These are phyloP conservation scores for Cutaneotrichosporon sp. DNA, from an alignment of 1,284 basidiomycete genomes.

Conservation along the genomic window DNA sequence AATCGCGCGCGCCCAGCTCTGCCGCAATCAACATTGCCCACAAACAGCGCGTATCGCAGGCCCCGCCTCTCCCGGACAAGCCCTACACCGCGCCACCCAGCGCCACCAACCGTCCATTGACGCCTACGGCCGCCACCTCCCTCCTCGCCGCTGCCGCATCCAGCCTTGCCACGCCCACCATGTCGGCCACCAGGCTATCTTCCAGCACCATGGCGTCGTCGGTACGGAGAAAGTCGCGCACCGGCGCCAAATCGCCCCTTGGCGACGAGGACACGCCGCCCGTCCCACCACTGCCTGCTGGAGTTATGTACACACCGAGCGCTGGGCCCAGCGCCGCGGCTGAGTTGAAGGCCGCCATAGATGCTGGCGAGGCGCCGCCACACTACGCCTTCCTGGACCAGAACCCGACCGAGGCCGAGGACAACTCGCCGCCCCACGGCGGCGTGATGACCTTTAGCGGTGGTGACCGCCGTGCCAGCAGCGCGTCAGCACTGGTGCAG, in stretches of 20 bases:
- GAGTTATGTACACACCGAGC: constrained; percentile 1
- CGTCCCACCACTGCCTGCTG: not conserved
- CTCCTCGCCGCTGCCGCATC: constrained; percentile 5
- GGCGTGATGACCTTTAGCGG: constrained; percentile 7
- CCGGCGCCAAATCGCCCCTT: not conserved
- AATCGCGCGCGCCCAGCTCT: not conserved
- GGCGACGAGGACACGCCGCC: not conserved
- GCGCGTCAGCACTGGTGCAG: not conserved
- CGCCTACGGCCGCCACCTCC: constrained; percentile 7
- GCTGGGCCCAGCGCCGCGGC: not conserved
- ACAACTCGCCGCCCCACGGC: constrained; percentile 2
- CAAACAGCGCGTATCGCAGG: constrained; percentile 15
- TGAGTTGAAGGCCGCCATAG: constrained; percentile 7
- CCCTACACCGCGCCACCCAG: constrained; percentile 15
- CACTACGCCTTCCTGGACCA: constrained; percentile 20
- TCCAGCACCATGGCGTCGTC: constrained; percentile 1
- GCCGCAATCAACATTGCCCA: constrained; percentile 16
- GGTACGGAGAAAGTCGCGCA: not conserved
- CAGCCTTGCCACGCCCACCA: constrained; percentile 7
- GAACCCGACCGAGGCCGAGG: constrained; percentile 11
- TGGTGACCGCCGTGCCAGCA: not conserved
- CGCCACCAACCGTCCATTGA: constrained; percentile 10
- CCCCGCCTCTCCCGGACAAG: constrained; percentile 12
- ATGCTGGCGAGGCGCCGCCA: constrained; percentile 11
- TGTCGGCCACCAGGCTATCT: constrained; percentile 1